Evolutionary conservation across 2,329 filamentous ascomycete species (phyloP).

Genomic region (Catunica adiposa): DNA sequence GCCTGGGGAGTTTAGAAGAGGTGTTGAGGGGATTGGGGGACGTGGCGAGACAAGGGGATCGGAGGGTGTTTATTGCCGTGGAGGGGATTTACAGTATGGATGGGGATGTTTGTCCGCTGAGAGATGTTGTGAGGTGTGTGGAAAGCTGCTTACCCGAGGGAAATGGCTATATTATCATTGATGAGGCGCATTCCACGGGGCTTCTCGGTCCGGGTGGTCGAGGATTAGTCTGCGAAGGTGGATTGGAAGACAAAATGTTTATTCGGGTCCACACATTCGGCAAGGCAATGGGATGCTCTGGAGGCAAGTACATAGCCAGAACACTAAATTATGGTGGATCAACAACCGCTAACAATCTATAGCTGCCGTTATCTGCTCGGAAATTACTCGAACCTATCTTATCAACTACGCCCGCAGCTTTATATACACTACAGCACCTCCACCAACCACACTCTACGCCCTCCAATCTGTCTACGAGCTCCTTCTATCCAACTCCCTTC

Average conservation of each 20-base stretch:
- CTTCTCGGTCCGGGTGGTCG: constrained; percentile 38
- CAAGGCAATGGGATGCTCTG: constrained; percentile 50
- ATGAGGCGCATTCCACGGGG: constrained; percentile 53
- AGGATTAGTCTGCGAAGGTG: constrained; percentile 41
- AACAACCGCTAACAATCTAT: constrained; percentile 14
- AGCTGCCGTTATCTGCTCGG: constrained; percentile 44
- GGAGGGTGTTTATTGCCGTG: constrained; percentile 49
- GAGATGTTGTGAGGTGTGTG: constrained; percentile 40
- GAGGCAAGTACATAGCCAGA: constrained; percentile 35
- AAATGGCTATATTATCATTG: constrained; percentile 48
- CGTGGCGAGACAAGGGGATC: constrained; percentile 22
- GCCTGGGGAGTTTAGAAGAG: background rate
- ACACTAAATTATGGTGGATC: background rate
- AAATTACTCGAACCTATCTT: constrained; percentile 43
- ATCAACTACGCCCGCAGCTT: constrained; percentile 62
- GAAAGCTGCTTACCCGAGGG: constrained; percentile 36
- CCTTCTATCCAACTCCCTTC: constrained; percentile 33
- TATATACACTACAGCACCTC: constrained; percentile 58
- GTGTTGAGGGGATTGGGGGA: constrained; percentile 20
- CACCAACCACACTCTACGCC: constrained; percentile 41
- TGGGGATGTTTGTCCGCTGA: constrained; percentile 52
- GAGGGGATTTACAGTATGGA: constrained; percentile 74
- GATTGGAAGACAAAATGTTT: constrained; percentile 38
- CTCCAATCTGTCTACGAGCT: constrained; percentile 42
- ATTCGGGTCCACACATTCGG: constrained; percentile 49